Base-by-base conservation (phyloP, 139 green algal genomes). In the Asterochloris erici region DNA sequence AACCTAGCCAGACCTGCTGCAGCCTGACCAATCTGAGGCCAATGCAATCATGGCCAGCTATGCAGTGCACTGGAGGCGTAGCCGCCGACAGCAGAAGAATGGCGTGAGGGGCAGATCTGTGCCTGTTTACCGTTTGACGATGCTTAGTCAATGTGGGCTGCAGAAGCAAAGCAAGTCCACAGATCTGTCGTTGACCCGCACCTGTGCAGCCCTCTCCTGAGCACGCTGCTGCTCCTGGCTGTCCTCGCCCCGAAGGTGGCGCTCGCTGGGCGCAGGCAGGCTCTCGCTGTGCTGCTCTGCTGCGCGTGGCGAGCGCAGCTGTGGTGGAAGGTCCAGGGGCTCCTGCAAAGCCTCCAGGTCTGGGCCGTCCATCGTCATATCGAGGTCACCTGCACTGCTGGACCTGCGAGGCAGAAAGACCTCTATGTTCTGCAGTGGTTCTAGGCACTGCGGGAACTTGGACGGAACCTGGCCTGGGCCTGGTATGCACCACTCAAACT, bases 291-390 rank as follows among this genome's bases (percentile, higher is more conserved):
- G 70, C 28, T 76, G 70, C 24, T 76, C 17, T 26, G 38, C 38
- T 14, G 26, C 12, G 62, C 77, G 70, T 10, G 15, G 69, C 78
- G 11, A 74, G 23, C 28, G 26, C 13, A 66, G 78, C 28, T 74
- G 78, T 27, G 64, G 24, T 14, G 78, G 78, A 0, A 82, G 62
- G 11, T 76, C 64, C 62, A 76, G 62, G 1, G 66, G 63, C 64
- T 74, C 78, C 27, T 82, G 78, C 68, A 82, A 38, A 0, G 78
- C 28, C 27, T 74, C 78, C 17, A 82, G 38, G 23, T 82, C 76
- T 15, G 78, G 78, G 26, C 69, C 62, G 26, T 76, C 66, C 11
- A 82, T 63, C 12, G 68, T 54, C 27, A 70, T 27, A 23, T 68
- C 78, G 16, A 82, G 29, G 27, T 82, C 78, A 76, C 74, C 62